phyloP scores from a whole-genome alignment of 495 filamentous ascomycete species.

The Neurospora discreta region DNA sequence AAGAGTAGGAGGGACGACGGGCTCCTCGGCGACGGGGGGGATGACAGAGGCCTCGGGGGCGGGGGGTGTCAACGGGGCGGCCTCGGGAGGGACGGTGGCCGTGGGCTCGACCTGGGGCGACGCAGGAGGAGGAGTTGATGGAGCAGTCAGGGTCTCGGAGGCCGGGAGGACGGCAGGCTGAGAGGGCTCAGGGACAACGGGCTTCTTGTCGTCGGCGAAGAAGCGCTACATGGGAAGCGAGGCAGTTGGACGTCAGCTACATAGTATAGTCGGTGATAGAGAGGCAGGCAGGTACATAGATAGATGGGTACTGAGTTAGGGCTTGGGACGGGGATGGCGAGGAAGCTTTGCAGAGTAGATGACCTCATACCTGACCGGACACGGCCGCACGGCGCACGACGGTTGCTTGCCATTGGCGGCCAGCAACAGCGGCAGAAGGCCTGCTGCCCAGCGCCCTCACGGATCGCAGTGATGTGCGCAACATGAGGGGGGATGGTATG shows the following conservation, averaged over 20 bases:
- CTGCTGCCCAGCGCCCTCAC: conserved; percentile 42
- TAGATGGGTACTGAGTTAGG: neutral
- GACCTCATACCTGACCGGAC: conserved; percentile 22
- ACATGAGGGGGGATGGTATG: conserved; percentile 50
- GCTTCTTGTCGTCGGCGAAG: conserved; percentile 48
- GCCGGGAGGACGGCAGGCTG: conserved; percentile 46
- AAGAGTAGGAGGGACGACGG: conserved; percentile 31
- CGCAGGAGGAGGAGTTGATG: conserved; percentile 35
- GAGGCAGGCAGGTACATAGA: neutral
- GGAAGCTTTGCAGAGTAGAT: neutral
- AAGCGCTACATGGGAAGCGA: conserved; percentile 32
- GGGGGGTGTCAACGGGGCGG: conserved; percentile 49
- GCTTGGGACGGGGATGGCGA: neutral
- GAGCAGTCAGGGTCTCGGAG: conserved; percentile 42
- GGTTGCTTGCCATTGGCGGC: conserved; percentile 46
- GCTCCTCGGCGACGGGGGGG: conserved; percentile 24
- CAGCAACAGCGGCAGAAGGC: conserved; percentile 33
- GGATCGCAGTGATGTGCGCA: conserved; percentile 54
- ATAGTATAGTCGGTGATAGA: conserved; percentile 2
- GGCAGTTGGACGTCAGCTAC: conserved; percentile 1
- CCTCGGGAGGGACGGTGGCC: conserved; percentile 48
- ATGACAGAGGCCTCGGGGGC: conserved; percentile 32
- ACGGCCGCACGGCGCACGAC: conserved; percentile 20
- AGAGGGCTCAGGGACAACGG: conserved; percentile 31
- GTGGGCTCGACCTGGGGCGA: conserved; percentile 27